A percentile compares a stretch with the other conserved stretches of the same genome.
phyloP scores from a whole-genome alignment of 768 basidiomycete genomes.

The Boletales sp. region DNA sequence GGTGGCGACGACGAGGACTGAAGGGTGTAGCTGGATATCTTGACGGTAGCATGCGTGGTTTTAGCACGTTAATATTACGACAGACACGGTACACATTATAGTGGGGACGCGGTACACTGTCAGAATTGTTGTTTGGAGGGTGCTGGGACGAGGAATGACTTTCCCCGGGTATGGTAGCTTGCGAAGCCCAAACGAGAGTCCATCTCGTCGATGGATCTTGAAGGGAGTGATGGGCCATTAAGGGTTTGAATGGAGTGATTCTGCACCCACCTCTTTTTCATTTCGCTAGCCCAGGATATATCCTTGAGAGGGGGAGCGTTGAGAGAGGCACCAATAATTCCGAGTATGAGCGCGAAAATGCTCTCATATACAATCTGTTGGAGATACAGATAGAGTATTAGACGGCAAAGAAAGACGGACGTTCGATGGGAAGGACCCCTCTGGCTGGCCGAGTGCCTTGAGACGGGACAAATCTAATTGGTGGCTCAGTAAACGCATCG shows the following conservation, averaged over 20 bases:
- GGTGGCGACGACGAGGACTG: constrained; percentile 30
- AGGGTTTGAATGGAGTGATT: not conserved
- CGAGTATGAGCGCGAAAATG: constrained; percentile 57
- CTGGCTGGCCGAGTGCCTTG: constrained; percentile 71
- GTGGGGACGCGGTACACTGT: not conserved
- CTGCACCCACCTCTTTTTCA: constrained; percentile 65
- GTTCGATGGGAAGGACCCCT: constrained; percentile 60
- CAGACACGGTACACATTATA: not conserved
- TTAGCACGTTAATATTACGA: not conserved
- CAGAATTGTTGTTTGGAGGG: constrained; percentile 2
- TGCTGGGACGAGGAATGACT: constrained; percentile 24
- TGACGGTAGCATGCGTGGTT: constrained; percentile 1
- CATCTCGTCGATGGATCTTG: constrained; percentile 73
- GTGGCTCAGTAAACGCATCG: constrained; percentile 1
- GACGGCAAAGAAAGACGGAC: constrained; percentile 35
- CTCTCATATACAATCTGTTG: constrained; percentile 66
- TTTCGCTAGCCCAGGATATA: constrained; percentile 88
- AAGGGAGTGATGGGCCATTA: not conserved
- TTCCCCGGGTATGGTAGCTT: constrained; percentile 58
- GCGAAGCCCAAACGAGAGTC: constrained; percentile 64
- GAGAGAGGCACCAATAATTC: constrained; percentile 70
- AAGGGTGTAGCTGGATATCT: not conserved
- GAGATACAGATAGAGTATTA: not conserved
- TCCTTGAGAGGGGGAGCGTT: constrained; percentile 69
- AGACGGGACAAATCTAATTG: constrained; percentile 65